phyloP scores from a whole-genome alignment of 1,284 basidiomycete genomes.

The Trichosporon asahii region DNA sequence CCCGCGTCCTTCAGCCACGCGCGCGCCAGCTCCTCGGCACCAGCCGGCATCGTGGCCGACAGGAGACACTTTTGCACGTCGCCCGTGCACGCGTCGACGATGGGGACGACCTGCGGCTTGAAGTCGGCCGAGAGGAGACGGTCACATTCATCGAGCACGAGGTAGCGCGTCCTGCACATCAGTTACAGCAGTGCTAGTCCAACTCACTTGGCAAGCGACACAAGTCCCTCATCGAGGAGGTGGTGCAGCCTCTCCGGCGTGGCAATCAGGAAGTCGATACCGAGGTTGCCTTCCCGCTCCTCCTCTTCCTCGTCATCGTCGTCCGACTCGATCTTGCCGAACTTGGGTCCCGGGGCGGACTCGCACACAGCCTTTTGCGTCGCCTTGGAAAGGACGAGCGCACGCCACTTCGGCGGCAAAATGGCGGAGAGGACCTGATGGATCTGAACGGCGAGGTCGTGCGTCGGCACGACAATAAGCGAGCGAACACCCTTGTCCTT shows the following conservation, averaged over 20 bases:
- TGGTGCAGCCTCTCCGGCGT: conserved; percentile 52
- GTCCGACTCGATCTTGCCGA: conserved; percentile 23
- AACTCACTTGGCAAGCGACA: conserved; percentile 69
- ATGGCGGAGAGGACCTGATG: conserved; percentile 67
- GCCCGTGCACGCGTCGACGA: conserved; percentile 74
- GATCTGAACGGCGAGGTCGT: conserved; percentile 96
- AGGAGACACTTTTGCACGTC: conserved; percentile 82
- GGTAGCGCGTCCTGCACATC: conserved; percentile 65
- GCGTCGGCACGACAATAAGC: conserved; percentile 83
- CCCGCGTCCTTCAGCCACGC: conserved; percentile 72
- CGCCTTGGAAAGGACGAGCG: conserved; percentile 78
- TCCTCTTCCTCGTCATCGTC: conserved; percentile 22
- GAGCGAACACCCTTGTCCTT: conserved; percentile 62
- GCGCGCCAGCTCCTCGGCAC: conserved; percentile 81
- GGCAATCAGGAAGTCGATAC: conserved; percentile 49
- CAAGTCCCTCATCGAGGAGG: conserved; percentile 63
- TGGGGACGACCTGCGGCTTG: conserved; percentile 80
- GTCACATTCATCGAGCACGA: conserved; percentile 88
- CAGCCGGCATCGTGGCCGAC: conserved; percentile 88
- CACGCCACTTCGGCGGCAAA: conserved; percentile 74
- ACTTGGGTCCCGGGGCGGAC: conserved; percentile 34
- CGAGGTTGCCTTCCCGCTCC: conserved; percentile 24
- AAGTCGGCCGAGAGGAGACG: conserved; percentile 87
- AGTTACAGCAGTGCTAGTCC: background rate
- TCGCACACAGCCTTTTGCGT: conserved; percentile 54